These are phyloP conservation scores for Hyphopichia pseudoburtonii DNA, from an alignment of 1,139 yeast species.

Conservation along the genomic window DNA sequence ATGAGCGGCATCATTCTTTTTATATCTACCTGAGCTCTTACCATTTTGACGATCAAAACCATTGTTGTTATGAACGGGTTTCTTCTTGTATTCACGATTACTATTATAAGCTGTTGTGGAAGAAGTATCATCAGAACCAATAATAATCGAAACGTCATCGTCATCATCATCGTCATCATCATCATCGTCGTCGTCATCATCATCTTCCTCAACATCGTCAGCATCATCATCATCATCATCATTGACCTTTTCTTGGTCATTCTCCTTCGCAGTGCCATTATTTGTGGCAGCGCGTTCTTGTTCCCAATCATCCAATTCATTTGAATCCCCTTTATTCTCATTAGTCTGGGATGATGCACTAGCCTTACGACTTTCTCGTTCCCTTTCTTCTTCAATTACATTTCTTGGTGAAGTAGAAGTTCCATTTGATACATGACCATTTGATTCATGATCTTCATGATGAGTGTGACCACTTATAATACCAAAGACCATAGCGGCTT, in stretches of 20 bases:
- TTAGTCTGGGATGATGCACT: too few species aligned
- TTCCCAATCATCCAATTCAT: slow-evolving; percentile 7
- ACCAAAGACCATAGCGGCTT: slow-evolving; percentile 50
- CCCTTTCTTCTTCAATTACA: slow-evolving; percentile 4
- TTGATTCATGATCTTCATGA: slow-evolving; percentile 4
- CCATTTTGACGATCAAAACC: not conserved
- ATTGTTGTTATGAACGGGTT: slow-evolving; percentile 3
- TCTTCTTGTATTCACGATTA: slow-evolving; percentile 11
- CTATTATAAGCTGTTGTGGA: slow-evolving; percentile 23
- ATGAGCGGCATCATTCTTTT: not conserved
- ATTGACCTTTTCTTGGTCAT: too few species aligned
- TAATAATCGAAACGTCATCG: slow-evolving; percentile 45
- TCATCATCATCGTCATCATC: slow-evolving; percentile 39
- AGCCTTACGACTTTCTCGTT: too few species aligned
- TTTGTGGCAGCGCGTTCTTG: too few species aligned
- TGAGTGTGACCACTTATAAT: slow-evolving; percentile 30
- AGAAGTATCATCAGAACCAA: slow-evolving; percentile 40
- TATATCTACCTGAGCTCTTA: not conserved
- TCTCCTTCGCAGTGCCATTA: too few species aligned
- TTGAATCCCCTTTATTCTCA: too few species aligned
- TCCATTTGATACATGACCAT: too few species aligned
- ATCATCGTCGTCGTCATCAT: slow-evolving; percentile 23
- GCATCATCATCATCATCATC: slow-evolving; percentile 8
- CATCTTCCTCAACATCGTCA: slow-evolving; percentile 13
- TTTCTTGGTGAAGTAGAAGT: too few species aligned